Base-by-base conservation (phyloP, 1,139 yeast species). In the Pichia sp. region DNA sequence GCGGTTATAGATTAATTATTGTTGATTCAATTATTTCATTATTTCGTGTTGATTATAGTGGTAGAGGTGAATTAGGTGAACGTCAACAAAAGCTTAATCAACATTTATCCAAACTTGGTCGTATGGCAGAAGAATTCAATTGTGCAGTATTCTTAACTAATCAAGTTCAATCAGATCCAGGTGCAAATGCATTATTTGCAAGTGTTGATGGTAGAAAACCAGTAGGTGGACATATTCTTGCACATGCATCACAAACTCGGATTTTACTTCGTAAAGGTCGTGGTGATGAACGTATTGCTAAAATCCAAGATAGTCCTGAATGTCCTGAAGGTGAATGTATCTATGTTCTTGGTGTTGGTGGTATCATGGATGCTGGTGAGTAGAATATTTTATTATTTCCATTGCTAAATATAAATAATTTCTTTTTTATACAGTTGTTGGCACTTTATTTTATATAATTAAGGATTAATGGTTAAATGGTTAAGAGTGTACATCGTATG, bases 101-200 rank as follows among this genome's bases (percentile, higher is more conserved):
- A 53, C 82, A 79, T 68, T 66, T 79, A 43, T 70, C 76, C 5
- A 68, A 52, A 48, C 63, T 79, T 48, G 76, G 73, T 47, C 67
- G 82, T 52, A 61, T 78, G 42, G 76, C 83, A 1, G 84, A 79
- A 57, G 83, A 78, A 56, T 79, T 75, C 59, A 79, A 79, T 53
- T 66, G 77, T 39, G 83, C 84, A 0, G 78, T 78, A 1, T 78
- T 79, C 54, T 65, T 79, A 66, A 79, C 84, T 1, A 79, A 79
- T 51, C 84, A 79, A 59, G 83, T 78, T 9, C 85, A 79, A 60
- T 75, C 82, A n/a, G 84, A 79, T 56, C 84, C 84, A 1, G 85
- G 85, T 42, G 85, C 84, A 0, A 76, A 82, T 47, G 78, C 83
- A 2, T 63, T 79, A 48, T 79, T 79, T 66, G 84, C 84, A 0